A percentile compares a stretch with the other conserved stretches of the same genome.
Evolutionary conservation across 176 grass and related monocot genomes (phyloP).

Genomic region (Zea mays): DNA sequence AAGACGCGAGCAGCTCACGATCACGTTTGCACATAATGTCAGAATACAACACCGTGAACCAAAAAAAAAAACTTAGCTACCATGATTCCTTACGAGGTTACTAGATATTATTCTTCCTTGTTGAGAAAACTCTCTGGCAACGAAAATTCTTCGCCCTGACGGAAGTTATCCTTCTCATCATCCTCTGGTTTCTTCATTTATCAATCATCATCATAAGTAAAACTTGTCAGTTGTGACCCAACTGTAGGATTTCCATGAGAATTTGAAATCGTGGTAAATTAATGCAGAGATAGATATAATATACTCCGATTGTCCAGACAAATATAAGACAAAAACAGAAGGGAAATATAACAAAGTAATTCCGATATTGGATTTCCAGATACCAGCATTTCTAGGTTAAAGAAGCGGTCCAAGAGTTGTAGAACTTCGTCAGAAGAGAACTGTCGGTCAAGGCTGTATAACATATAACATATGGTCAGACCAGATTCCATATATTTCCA

Average conservation of each 20-base stretch:
- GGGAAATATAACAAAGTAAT: neutral
- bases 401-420: conserved; percentile 85
- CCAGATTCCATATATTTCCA: neutral
- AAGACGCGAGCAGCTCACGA: neutral
- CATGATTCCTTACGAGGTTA: neutral
- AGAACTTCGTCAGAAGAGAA: conserved; percentile 85
- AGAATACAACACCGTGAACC: neutral
- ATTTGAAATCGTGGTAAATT: neutral
- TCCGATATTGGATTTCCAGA: neutral
- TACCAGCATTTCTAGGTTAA: conserved; percentile 97
- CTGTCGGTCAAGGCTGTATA: conserved; percentile 75
- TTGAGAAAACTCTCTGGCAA: conserved; percentile 62
- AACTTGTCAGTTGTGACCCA: neutral
- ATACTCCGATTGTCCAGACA: neutral
- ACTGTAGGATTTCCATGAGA: neutral
- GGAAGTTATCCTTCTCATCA: conserved; percentile 68
- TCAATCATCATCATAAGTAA: neutral
- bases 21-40: too few species aligned
- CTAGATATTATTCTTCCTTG: conserved; percentile 65
- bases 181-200: conserved; percentile 67
- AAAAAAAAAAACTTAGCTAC: neutral
- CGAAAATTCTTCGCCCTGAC: conserved; percentile 71
- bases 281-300: neutral
- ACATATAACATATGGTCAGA: conserved; percentile 30
- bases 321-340: neutral